Conservation (phyloP, 345 rosid genomes). For the Pseudoturritis turrita region DNA sequence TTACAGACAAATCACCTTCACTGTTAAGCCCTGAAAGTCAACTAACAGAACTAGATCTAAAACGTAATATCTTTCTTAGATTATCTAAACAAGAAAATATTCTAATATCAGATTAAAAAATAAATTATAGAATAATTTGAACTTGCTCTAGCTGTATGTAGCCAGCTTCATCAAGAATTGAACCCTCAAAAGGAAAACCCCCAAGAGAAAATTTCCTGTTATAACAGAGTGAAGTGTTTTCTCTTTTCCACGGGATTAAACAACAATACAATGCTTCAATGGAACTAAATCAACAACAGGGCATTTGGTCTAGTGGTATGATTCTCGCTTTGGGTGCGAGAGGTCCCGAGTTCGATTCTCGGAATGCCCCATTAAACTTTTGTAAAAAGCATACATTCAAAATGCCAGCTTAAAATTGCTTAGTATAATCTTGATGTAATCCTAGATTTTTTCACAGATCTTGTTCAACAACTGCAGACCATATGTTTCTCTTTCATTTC, state of each 20-base stretch:
- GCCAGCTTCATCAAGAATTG: not conserved
- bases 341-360: slow-evolving; percentile 50
- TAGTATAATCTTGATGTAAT: not conserved
- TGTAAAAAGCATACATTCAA: not conserved
- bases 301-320: slow-evolving; percentile 88
- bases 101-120: not conserved
- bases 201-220: not conserved
- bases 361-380: not conserved
- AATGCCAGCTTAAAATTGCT: not conserved
- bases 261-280: not conserved
- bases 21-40: not conserved
- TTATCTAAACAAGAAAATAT: not conserved
- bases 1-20: not conserved
- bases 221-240: not conserved
- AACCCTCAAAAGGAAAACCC: not conserved
- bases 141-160: not conserved
- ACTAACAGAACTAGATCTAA: not conserved
- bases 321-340: slow-evolving; percentile 90
- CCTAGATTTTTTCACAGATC: not conserved
- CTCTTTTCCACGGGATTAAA: not conserved
- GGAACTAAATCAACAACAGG: slow-evolving; percentile 10
- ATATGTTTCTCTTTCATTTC: not conserved
- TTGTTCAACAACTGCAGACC: not conserved
- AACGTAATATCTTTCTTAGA: not conserved
- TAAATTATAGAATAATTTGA: not conserved